Percentiles rank a stretch among this genome's conserved stretches.
Conservation (phyloP, 768 basidiomycete genomes). For the Suillus cothurnatus region DNA sequence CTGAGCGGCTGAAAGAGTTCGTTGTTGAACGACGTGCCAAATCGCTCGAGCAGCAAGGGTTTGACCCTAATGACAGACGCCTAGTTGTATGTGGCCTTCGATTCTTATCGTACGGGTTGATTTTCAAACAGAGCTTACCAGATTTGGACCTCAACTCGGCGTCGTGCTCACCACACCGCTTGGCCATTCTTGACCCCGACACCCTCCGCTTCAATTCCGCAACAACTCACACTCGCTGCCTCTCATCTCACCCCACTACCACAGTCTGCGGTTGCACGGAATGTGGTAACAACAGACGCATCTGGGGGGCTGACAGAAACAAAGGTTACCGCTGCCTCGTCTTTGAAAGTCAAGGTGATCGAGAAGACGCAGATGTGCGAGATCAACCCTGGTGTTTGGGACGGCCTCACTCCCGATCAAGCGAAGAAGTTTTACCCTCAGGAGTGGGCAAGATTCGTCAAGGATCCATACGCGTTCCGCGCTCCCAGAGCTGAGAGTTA, state of each 20-base stretch:
- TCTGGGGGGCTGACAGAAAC: neutral
- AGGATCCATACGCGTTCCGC: conserved; percentile 91
- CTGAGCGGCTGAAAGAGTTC: conserved; percentile 86
- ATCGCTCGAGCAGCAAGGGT: conserved; percentile 69
- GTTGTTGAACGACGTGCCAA: conserved; percentile 83
- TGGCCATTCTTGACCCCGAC: conserved; percentile 80
- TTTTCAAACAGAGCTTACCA: conserved; percentile 31
- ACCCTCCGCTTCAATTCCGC: conserved; percentile 15
- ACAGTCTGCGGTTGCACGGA: conserved; percentile 3
- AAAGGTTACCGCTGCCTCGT: conserved; percentile 18
- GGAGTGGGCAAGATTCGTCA: conserved; percentile 91
- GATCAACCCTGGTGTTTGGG: conserved; percentile 98
- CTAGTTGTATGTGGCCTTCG: conserved; percentile 56
- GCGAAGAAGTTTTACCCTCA: conserved; percentile 89
- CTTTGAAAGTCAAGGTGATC: conserved; percentile 73
- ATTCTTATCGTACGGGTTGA: neutral
- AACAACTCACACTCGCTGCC: neutral
- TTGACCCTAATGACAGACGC: conserved; percentile 59
- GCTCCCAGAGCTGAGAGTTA: conserved; percentile 96
- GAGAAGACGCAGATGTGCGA: conserved; percentile 98
- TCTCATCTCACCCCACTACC: neutral
- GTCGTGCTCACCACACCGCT: conserved; percentile 92
- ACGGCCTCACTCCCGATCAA: conserved; percentile 89
- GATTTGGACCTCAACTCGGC: conserved; percentile 97
- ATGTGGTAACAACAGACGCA: conserved; percentile 4